Evolutionary conservation across 2,329 filamentous ascomycete species (phyloP), one percentile per base, ranked within the genome.

Genomic region (Davidsoniella eucalypti): DNA sequence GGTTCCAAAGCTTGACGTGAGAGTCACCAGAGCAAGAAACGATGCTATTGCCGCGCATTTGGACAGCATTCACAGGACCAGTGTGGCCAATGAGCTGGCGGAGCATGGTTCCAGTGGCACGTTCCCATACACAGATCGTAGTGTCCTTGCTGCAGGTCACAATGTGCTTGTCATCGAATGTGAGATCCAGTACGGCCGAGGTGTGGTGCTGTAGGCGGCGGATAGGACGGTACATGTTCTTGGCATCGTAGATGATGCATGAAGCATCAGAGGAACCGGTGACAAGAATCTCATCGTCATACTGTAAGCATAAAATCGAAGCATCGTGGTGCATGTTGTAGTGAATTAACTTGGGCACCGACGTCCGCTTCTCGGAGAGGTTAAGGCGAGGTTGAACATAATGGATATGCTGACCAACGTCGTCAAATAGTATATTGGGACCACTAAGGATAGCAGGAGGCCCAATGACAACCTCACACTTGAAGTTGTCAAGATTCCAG

Each of bases 131-230:
- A 61, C 88, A 93, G 61, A 98, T 94, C 55, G 76, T 88, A 39
- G 82, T 80, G 65, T 98, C 92, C 66, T 98, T 98, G 62, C 87
- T 94, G 70, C 92, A 98, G 4, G 90, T 95, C 47, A 96, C 83
- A 59, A 98, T 95, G 65, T 94, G 83, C 58, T 82, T 81, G 56
- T 87, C 78, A 62, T 98, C 87, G 56, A 98, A 90, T 56, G 87
- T 90, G 8, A 98, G 80, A 61, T 98, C 92, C 12, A 98, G 75
- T 38, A 98, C 88, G 47, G 92, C 90, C 3, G 87, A 87, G 5
- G 76, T 78, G 67, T 98, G 92, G 55, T 82, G 79, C 33, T 69
- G 68, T 12, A 98, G 78, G 29, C 86, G 82, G 46, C 77, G 80
- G 53, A 94, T 78, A 0, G 92, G 88, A 52, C 76, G 73, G 63